Base-by-base conservation (phyloP, 331 rosid species). In the Acacia concinna region DNA sequence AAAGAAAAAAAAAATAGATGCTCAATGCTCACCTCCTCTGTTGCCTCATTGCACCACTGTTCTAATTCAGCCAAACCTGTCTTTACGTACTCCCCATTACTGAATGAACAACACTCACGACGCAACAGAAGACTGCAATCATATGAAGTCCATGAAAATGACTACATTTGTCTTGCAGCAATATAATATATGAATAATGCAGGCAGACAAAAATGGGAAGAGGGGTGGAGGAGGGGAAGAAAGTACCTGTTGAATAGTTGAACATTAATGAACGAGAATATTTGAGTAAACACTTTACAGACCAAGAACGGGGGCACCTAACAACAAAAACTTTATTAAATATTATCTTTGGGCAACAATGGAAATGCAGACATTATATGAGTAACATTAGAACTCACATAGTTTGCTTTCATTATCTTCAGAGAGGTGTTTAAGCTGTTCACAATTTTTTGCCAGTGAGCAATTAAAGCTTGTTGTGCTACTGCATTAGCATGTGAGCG, bases 381-480 rank as follows among this genome's bases (percentile, higher is more conserved):
- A 34, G 49, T 74, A 73, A 83, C 82, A 30, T 32, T 13, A 28
- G 76, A 77, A 83, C 96, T 87, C 88, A 91, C 96, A 64, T 84
- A 81, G 84, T 91, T 91, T 49, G 91, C 91, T 83, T 85, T 91
- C 96, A 91, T 91, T 69, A 85, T 86, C 81, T 87, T 86, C 85
- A 91, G 76, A 78, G 83, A 87, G 78, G 63, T 89, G 85, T 84
- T 81, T 77, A 89, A 84, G 85, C 87, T 86, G 83, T 84, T 89
- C 63, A 89, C 93, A 86, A 91, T 91, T 85, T 93, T 89, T 85
- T 91, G 96, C 96, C 96, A 91, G 78, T 91, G 93, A 60, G 91
- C 96, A 86, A 91, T 91, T 68, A 91, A 81, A 65, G 93, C 90
- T 73, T 91, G 93, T 81, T 89, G 96, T 43, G 96, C 96, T 17